Percentiles rank a stretch among this genome's conserved stretches.
phyloP scores from a whole-genome alignment of 805 yeast genomes.

The Metschnikowia similis region DNA sequence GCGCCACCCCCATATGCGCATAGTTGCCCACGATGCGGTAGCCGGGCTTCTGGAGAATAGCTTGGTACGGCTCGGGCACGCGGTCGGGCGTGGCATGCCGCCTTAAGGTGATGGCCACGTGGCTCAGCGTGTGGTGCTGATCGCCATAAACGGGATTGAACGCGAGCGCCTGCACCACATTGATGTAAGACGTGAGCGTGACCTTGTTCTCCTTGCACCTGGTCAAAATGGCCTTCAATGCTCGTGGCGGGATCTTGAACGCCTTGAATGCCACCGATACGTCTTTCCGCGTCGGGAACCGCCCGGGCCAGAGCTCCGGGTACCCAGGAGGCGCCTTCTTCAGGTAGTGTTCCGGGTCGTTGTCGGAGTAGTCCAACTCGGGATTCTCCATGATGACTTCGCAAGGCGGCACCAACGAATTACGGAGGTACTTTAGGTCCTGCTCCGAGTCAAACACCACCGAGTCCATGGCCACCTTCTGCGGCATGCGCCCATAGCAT shows the following conservation, averaged over 20 bases:
- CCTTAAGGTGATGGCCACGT: conserved; percentile 33
- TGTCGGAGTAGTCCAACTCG: conserved; percentile 23
- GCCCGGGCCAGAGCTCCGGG: conserved; percentile 30
- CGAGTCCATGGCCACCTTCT: conserved; percentile 2
- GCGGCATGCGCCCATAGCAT: conserved; percentile 12
- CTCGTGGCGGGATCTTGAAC: conserved; percentile 23
- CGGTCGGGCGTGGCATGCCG: conserved; percentile 16
- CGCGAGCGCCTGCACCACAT: conserved; percentile 22
- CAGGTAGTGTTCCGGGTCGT: conserved; percentile 23
- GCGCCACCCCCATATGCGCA: conserved; percentile 32
- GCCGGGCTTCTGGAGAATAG: conserved; percentile 14
- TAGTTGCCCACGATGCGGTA: conserved; percentile 30
- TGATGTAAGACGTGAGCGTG: conserved; percentile 31
- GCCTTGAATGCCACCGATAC: conserved; percentile 22
- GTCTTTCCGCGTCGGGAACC: conserved; percentile 18
- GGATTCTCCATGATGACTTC: conserved; percentile 27
- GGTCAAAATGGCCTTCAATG: conserved; percentile 21
- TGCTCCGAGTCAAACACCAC: conserved; percentile 20
- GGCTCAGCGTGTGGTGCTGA: conserved; percentile 20
- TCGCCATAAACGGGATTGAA: conserved; percentile 28
- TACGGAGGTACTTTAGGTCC: conserved; percentile 20
- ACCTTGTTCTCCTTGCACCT: conserved; percentile 28
- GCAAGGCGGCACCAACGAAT: conserved; percentile 34
- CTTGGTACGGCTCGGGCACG: conserved; percentile 15
- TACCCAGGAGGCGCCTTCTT: conserved; percentile 19